Percentiles rank a stretch among this genome's conserved stretches.
phyloP scores from a whole-genome alignment of 192 early-diverging fungal species.

The Pilobolus umbonatus region DNA sequence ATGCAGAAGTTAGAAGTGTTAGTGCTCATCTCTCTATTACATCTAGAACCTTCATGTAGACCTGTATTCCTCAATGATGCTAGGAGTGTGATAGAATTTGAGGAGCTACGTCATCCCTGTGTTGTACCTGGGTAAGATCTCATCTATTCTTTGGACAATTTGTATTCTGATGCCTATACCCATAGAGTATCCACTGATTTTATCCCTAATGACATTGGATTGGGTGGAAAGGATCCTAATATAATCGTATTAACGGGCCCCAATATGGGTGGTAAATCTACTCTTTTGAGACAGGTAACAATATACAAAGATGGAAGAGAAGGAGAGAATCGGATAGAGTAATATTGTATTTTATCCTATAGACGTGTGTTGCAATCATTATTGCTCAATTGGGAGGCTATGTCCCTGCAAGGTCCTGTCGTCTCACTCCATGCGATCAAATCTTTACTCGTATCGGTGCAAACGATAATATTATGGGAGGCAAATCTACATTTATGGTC shows the following conservation, averaged over 20 bases:
- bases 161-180: neutral
- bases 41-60: conserved; percentile 72
- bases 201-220: conserved; percentile 90
- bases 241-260: conserved; percentile 95
- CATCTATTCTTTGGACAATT: neutral
- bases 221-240: conserved; percentile 61
- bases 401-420: conserved; percentile 78
- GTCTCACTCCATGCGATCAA: conserved; percentile 80
- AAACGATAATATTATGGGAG: conserved; percentile 92
- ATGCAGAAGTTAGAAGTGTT: neutral
- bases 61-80: conserved; percentile 77
- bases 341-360: conserved; percentile 4
- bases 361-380: conserved; percentile 89
- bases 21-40: neutral
- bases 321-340: neutral
- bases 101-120: conserved; percentile 93
- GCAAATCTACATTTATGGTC: conserved; percentile 96
- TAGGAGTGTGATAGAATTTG: conserved; percentile 66
- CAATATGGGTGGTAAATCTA: conserved; percentile 99
- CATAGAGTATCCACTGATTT: conserved; percentile 59
- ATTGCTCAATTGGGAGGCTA: conserved; percentile 96
- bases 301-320: neutral
- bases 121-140: conserved; percentile 62
- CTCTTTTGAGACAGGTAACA: conserved; percentile 81
- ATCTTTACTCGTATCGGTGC: conserved; percentile 98